Conservation (phyloP, 2,329 filamentous ascomycete genomes). For the Fusarium gaditjirri region DNA sequence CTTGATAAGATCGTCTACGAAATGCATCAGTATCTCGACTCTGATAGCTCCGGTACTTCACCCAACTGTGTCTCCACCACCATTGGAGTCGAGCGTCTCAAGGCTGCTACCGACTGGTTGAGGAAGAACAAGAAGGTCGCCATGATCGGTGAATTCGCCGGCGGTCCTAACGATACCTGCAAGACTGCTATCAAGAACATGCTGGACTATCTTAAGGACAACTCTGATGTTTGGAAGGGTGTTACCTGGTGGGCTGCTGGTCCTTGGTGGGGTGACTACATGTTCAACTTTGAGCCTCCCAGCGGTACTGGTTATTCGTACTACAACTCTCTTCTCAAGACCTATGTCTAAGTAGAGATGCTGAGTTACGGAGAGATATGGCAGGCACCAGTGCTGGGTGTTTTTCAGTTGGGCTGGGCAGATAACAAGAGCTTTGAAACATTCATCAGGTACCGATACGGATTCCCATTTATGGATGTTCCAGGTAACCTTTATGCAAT, state of each 20-base stretch:
- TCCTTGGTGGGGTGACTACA: slow-evolving; percentile 68
- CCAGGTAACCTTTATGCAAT: neutral
- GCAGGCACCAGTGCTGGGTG: accelerated
- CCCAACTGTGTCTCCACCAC: slow-evolving; percentile 59
- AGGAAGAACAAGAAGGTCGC: slow-evolving; percentile 64
- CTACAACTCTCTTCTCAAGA: slow-evolving; percentile 43
- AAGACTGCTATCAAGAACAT: slow-evolving; percentile 62
- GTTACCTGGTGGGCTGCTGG: slow-evolving; percentile 68
- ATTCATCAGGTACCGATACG: neutral
- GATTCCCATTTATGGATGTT: neutral
- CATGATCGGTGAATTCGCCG: slow-evolving; percentile 67
- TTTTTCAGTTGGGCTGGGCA: neutral
- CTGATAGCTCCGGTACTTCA: slow-evolving; percentile 63
- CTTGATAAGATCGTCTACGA: slow-evolving; percentile 64
- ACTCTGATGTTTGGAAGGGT: slow-evolving; percentile 68
- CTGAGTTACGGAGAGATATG: accelerated
- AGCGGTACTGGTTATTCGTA: slow-evolving; percentile 55
- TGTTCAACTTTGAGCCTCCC: slow-evolving; percentile 59
- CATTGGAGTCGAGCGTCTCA: slow-evolving; percentile 61
- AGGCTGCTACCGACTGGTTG: slow-evolving; percentile 64
- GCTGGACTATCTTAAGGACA: slow-evolving; percentile 63
- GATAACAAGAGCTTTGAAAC: neutral
- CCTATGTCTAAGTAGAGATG: slow-evolving; percentile 5
- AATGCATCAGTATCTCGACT: slow-evolving; percentile 71
- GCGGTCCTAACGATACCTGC: slow-evolving; percentile 63